These are phyloP conservation scores for Yamadazyma endophytica DNA, from an alignment of 805 yeast genomes.

Conservation along the genomic window DNA sequence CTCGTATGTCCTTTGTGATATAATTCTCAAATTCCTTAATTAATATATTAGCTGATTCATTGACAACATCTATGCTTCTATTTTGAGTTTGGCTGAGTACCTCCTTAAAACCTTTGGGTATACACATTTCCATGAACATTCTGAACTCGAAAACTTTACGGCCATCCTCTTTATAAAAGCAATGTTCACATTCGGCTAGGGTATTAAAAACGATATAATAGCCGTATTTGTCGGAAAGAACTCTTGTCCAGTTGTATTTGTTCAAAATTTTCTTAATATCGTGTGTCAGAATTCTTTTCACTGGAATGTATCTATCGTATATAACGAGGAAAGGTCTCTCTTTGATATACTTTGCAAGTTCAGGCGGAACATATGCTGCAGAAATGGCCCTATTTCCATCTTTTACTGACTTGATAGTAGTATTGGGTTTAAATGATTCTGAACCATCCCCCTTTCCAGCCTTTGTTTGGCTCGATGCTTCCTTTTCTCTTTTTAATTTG, in stretches of 20 bases:
- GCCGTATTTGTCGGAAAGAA: conserved; percentile 61
- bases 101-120: conserved; percentile 40
- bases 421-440: conserved; percentile 22
- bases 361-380: conserved; percentile 44
- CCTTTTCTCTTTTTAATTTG: conserved; percentile 4
- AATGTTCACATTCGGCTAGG: conserved; percentile 52
- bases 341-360: conserved; percentile 45
- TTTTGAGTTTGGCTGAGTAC: conserved; percentile 1
- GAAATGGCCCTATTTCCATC: conserved; percentile 25
- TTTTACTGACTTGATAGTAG: conserved; percentile 30
- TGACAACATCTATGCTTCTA: conserved; percentile 32
- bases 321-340: conserved; percentile 58
- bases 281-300: conserved; percentile 43
- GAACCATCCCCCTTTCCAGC: conserved; percentile 1
- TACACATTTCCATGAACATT: conserved; percentile 55
- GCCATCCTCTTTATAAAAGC: conserved; percentile 62
- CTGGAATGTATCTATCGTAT: conserved; percentile 45
- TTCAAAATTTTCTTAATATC: conserved; percentile 59
- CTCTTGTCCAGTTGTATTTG: conserved; percentile 62
- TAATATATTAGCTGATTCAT: conserved; percentile 56
- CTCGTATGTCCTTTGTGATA: conserved; percentile 68
- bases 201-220: conserved; percentile 68
- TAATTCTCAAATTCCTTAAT: conserved; percentile 61
- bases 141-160: conserved; percentile 42
- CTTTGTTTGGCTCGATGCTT: conserved; percentile 1